A percentile compares a stretch with the other conserved stretches of the same genome.
These are phyloP conservation scores for Tothia fuscella DNA, from an alignment of 2,329 filamentous ascomycete genomes.

Conservation along the genomic window DNA sequence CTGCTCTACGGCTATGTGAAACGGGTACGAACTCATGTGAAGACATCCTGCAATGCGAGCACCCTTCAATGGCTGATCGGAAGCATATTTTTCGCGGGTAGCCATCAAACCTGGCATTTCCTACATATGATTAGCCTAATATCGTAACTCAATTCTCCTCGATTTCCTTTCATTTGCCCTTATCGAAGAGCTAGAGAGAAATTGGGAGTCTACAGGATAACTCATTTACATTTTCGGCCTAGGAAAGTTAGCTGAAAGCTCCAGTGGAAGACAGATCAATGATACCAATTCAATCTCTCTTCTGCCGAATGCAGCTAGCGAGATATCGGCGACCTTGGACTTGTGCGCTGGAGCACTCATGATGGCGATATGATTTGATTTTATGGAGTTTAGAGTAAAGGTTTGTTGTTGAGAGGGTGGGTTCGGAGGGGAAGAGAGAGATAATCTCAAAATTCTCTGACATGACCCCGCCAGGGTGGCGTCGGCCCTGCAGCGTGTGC, in stretches of 20 bases:
- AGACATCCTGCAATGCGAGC: slow-evolving; percentile 95
- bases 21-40: slow-evolving; percentile 66
- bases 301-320: slow-evolving; percentile 94
- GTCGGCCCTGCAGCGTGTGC: too few species aligned
- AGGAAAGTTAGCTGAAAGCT: slow-evolving; percentile 16
- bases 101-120: slow-evolving; percentile 96
- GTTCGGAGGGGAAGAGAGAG: too few species aligned
- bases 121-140: too few species aligned
- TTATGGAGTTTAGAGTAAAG: not conserved
- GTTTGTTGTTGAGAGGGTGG: too few species aligned
- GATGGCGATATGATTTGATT: slow-evolving; percentile 19
- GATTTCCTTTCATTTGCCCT: too few species aligned
- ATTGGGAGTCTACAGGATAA: too few species aligned
- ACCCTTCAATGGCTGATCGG: slow-evolving; percentile 85
- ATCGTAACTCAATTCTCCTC: too few species aligned
- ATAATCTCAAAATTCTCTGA: too few species aligned
- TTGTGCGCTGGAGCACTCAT: slow-evolving; percentile 73
- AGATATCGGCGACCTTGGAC: slow-evolving; percentile 97
- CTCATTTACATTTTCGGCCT: too few species aligned
- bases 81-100: slow-evolving; percentile 81
- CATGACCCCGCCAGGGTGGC: too few species aligned
- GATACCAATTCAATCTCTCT: slow-evolving; percentile 98
- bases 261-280: slow-evolving; percentile 92
- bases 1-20: not conserved
- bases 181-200: too few species aligned